These are phyloP conservation scores for Aspergillus incahuasiensis DNA, from an alignment of 495 filamentous ascomycete species.

Conservation along the genomic window DNA sequence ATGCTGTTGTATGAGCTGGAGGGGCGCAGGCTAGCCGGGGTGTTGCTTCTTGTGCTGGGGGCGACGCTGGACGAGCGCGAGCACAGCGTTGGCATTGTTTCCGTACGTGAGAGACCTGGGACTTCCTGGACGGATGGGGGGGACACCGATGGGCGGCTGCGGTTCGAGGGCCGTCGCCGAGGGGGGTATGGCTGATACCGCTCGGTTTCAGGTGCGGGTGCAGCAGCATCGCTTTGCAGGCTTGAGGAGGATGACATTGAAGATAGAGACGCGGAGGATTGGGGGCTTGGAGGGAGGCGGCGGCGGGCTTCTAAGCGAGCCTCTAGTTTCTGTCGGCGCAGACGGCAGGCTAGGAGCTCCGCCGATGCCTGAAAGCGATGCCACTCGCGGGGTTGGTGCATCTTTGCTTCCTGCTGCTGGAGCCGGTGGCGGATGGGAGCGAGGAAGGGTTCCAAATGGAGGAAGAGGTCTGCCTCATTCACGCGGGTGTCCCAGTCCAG, in stretches of 20 bases:
- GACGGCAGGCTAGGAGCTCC: conserved; percentile 38
- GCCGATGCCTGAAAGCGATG: conserved; percentile 39
- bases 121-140: conserved; percentile 48
- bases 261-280: conserved; percentile 26
- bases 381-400: conserved; percentile 41
- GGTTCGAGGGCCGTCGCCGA: conserved; percentile 35
- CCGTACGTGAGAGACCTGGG: conserved; percentile 41
- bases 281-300: conserved; percentile 34
- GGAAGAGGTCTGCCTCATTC: conserved; percentile 76
- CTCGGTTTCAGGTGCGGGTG: conserved; percentile 27
- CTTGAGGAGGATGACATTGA: conserved; percentile 18
- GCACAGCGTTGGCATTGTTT: conserved; percentile 40
- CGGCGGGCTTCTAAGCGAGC: conserved; percentile 27
- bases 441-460: conserved; percentile 83
- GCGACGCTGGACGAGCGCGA: conserved; percentile 48
- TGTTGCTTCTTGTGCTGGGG: conserved; percentile 35
- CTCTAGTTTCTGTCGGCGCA: conserved; percentile 40
- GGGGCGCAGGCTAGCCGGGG: conserved; percentile 39
- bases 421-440: conserved; percentile 64
- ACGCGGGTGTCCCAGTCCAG: conserved; percentile 91
- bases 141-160: conserved; percentile 41
- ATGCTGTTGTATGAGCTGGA: conserved; percentile 33
- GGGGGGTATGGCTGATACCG: conserved; percentile 34
- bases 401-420: conserved; percentile 28
- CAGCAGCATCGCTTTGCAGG: conserved; percentile 24